Base-by-base conservation (phyloP, 1,139 yeast genomes). In the Meyerozyma sp. region DNA sequence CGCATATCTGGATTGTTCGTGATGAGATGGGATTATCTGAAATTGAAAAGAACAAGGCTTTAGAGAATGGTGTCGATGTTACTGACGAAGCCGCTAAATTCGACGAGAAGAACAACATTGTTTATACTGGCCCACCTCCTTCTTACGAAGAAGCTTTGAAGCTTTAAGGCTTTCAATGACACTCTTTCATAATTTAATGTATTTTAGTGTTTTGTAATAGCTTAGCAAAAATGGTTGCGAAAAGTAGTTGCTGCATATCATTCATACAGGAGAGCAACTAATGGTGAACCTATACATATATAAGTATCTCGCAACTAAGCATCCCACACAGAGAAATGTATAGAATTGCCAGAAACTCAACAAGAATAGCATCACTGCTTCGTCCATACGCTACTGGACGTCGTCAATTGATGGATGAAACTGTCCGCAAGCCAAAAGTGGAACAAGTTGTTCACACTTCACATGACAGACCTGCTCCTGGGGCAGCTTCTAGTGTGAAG, bases 21-120 rank as follows among this genome's bases (percentile, higher is more conserved):
- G 94, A 85, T 61, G 75, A 79, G 25, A 66, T 84, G 77, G 93
- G 93, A 18, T 72, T 85, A 39, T 78, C 88, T 4, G 75, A 72
- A 44, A 73, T 75, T 46, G 82, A 81, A 58, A 81, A 81, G 56
- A 70, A 69, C 40, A 75, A 78, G 53, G 78, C 88, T n/a, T 58
- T 68, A 29, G 81, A 75, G 39, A 65, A 74, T 38, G 76, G 74
- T 23, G 80, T 83, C 35, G 76, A 77, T 45, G 82, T 82, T 16
- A 66, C 74, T 44, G 84, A 84, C 57, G 81, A 69, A 28, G 72
- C 77, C 51, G 81, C 90, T 7, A 59, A 56, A 11, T 81, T 70
- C 52, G 69, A 80, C 54, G 82, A 75, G 32, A 79, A 80, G 65
- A 82, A 83, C 25, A 63, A 66, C 29, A 58, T 77, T 25, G 65